Base-by-base conservation (phyloP, 1,284 basidiomycete species). In the Wallemia mellicola region DNA sequence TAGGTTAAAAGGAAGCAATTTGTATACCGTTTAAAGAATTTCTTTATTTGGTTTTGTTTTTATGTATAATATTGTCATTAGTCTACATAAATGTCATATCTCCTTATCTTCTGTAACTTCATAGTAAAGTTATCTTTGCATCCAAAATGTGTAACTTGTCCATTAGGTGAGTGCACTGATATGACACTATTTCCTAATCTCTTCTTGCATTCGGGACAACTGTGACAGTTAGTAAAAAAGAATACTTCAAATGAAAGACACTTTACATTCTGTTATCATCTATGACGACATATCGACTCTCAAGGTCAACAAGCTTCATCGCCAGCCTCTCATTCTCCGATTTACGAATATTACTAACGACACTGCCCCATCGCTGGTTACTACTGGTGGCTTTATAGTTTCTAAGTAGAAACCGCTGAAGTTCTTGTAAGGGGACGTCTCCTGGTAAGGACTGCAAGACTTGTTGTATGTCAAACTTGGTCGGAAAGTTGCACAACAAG, bases 161-260 rank as follows among this genome's bases (percentile, higher is more conserved):
- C 58, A 64, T 66, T 61, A 11, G 88, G 89, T 19, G 81, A 75
- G 73, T 92, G 89, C 0, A 96, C 87, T 0, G 91, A 87, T 64
- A 98, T 88, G 33, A 94, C 89, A 62, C 86, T 91, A 64, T 82
- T 83, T 0, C 94, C 94, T 27, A 99, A 73, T 24, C 91, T 78
- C 67, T 96, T 96, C 68, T 91, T 83, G 69, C 92, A 99, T 67
- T 88, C 83, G 0, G 88, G 88, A 66, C 94, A 96, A 70, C 88
- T 92, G 63, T 60, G 32, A 56, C 38, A 28, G 30, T 54, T 57
- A 59, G 55, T 24, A 17, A 11, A 57, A n/a, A 55, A 55, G 59
- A 57, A 27, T 38, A 2, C 24, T 19, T 2, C 7, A 24, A 25
- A 14, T 11, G 22, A 28, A 15, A n/a, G 19, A 27, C n/a, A 15